Evolutionary conservation across 2,329 filamentous ascomycete species (phyloP).

Genomic region (Mollisia scopiformis): DNA sequence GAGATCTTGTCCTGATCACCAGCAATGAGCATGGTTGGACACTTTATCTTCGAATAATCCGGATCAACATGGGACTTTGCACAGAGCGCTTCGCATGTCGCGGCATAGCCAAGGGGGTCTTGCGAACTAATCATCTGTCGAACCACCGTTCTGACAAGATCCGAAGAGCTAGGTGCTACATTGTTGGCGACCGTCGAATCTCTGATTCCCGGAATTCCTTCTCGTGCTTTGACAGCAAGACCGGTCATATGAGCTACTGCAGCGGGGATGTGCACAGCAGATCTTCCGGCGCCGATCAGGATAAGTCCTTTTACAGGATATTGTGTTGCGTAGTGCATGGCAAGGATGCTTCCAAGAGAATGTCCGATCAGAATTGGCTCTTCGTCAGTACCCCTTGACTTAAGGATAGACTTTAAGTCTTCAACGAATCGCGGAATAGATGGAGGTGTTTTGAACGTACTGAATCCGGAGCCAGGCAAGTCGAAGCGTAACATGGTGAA

Average conservation of each 20-base stretch:
- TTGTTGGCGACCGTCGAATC: slow-evolving; percentile 35
- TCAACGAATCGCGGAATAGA: slow-evolving; percentile 21
- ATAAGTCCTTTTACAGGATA: slow-evolving; percentile 35
- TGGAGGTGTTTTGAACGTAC: slow-evolving; percentile 21
- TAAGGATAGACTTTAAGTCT: slow-evolving; percentile 18
- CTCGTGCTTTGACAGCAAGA: slow-evolving; percentile 32
- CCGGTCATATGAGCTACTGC: slow-evolving; percentile 38
- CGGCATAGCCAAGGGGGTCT: slow-evolving; percentile 38
- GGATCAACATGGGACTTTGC: slow-evolving; percentile 36
- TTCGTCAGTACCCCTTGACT: slow-evolving; percentile 6
- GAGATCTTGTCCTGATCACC: slow-evolving; percentile 39
- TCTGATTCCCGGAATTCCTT: slow-evolving; percentile 34
- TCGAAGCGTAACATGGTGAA: slow-evolving; percentile 27
- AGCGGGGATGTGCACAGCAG: slow-evolving; percentile 34
- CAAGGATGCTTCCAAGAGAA: slow-evolving; percentile 40
- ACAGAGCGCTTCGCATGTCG: slow-evolving; percentile 37
- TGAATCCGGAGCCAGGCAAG: slow-evolving; percentile 23
- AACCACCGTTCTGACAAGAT: slow-evolving; percentile 29
- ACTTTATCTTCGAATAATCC: slow-evolving; percentile 36
- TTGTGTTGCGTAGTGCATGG: slow-evolving; percentile 40
- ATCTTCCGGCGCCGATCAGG: slow-evolving; percentile 38
- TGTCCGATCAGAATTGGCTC: slow-evolving; percentile 38
- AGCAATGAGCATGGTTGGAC: slow-evolving; percentile 36
- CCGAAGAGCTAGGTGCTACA: slow-evolving; percentile 32
- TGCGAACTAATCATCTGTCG: slow-evolving; percentile 36